Conservation (phyloP, 202 grass and related monocot genomes). For the Zizania palustris region DNA sequence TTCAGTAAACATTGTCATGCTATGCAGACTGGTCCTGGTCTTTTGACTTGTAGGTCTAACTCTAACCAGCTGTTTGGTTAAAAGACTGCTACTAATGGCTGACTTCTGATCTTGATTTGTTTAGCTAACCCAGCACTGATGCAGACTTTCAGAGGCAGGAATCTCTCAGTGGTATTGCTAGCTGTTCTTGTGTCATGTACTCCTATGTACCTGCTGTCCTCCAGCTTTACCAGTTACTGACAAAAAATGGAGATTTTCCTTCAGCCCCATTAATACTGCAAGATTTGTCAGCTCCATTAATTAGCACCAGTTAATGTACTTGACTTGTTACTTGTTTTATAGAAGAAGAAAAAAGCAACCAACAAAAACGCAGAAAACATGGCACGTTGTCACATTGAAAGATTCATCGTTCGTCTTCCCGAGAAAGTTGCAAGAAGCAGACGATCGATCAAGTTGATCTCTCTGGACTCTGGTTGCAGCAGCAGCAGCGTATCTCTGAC, state of each 20-base stretch:
- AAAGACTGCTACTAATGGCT: conserved; percentile 17
- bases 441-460: background rate
- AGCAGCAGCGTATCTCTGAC: background rate
- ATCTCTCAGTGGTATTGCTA: background rate
- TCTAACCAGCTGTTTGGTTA: conserved; percentile 20
- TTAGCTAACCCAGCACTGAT: conserved; percentile 17
- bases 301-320: conserved; percentile 5
- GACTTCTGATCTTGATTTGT: conserved; percentile 34
- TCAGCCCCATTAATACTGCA: too few species aligned
- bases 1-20: conserved; percentile 16
- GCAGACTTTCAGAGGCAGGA: background rate
- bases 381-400: conserved; percentile 22
- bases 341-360: background rate
- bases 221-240: conserved; percentile 26
- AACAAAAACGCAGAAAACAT: conserved; percentile 21
- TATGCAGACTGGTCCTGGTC: conserved; percentile 8
- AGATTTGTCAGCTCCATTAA: background rate
- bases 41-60: background rate
- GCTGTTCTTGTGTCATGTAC: conserved; percentile 41
- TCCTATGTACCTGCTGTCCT: conserved; percentile 42
- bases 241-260: background rate
- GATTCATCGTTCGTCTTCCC: conserved; percentile 24
- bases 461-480: background rate
- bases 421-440: conserved; percentile 12
- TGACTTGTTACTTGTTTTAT: background rate